A percentile compares a stretch with the other conserved stretches of the same genome.
These are phyloP conservation scores for Yarrowia sp. DNA, from an alignment of 805 yeast genomes.

Conservation along the genomic window DNA sequence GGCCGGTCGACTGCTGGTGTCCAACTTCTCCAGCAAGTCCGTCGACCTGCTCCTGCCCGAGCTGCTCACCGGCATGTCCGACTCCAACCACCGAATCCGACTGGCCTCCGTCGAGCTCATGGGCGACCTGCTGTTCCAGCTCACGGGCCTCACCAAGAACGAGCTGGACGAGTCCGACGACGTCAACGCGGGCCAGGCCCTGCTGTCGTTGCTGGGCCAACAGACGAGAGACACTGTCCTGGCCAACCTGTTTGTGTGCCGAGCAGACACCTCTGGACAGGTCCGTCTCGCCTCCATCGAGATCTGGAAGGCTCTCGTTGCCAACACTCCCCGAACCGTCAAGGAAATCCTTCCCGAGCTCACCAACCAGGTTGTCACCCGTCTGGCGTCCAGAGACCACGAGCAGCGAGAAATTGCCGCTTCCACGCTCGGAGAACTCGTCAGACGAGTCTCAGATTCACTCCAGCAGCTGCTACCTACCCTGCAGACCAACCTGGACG, in stretches of 20 bases:
- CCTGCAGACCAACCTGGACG: constrained; percentile 63
- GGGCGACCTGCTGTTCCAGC: constrained; percentile 92
- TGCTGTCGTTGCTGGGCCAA: constrained; percentile 80
- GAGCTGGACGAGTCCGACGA: constrained; percentile 56
- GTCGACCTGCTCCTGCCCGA: constrained; percentile 94
- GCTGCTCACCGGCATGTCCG: constrained; percentile 86
- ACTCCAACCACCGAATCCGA: constrained; percentile 83
- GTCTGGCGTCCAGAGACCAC: constrained; percentile 82
- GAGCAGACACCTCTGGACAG: constrained; percentile 86
- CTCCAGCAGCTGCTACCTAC: constrained; percentile 85
- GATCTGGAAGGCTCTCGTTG: constrained; percentile 95
- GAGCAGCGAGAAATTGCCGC: constrained; percentile 88
- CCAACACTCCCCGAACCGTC: constrained; percentile 93
- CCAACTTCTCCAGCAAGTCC: constrained; percentile 89
- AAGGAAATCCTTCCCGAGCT: constrained; percentile 89
- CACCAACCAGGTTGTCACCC: constrained; percentile 77
- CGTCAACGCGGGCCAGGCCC: constrained; percentile 55
- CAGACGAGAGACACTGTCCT: constrained; percentile 88
- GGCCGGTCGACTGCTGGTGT: constrained; percentile 90
- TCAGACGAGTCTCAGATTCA: constrained; percentile 87
- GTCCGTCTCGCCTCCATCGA: constrained; percentile 91
- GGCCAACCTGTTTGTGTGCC: constrained; percentile 87
- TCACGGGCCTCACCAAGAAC: constrained; percentile 83
- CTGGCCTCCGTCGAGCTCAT: constrained; percentile 92
- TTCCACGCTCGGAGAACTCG: constrained; percentile 90